These are phyloP conservation scores for Corchorus olitorius DNA, from an alignment of 345 rosid species.

Conservation along the genomic window DNA sequence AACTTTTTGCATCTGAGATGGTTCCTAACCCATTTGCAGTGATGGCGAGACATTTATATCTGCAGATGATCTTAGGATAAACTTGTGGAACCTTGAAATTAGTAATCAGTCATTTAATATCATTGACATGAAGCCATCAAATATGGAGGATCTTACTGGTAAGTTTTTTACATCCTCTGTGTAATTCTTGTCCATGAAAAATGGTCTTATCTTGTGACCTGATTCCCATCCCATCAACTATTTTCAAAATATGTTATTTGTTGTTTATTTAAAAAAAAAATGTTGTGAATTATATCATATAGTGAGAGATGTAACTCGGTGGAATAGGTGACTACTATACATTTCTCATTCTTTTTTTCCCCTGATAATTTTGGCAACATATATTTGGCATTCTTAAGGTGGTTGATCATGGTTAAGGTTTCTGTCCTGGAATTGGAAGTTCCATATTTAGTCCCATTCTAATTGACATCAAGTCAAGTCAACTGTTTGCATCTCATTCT, in stretches of 20 bases:
- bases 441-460: background rate
- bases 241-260: background rate
- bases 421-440: background rate
- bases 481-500: background rate
- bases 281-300: background rate
- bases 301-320: background rate
- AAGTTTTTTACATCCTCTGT: conserved; percentile 22
- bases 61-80: conserved; percentile 68
- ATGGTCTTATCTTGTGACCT: background rate
- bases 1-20: conserved; percentile 23
- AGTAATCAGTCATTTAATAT: conserved; percentile 65
- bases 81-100: conserved; percentile 71
- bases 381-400: background rate
- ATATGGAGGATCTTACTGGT: conserved; percentile 77
- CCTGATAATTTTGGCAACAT: background rate
- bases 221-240: background rate
- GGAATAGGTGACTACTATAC: too few relatives aligned
- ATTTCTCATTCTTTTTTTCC: too few relatives aligned
- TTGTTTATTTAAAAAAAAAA: background rate
- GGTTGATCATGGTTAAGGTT: conserved; percentile 5
- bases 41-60: conserved; percentile 77
- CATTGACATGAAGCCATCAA: conserved; percentile 63
- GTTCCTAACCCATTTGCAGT: conserved; percentile 40
- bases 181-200: background rate
- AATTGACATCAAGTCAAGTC: background rate